Evolutionary conservation across 345 rosid genomes (phyloP).

Genomic region (Populus alba): DNA sequence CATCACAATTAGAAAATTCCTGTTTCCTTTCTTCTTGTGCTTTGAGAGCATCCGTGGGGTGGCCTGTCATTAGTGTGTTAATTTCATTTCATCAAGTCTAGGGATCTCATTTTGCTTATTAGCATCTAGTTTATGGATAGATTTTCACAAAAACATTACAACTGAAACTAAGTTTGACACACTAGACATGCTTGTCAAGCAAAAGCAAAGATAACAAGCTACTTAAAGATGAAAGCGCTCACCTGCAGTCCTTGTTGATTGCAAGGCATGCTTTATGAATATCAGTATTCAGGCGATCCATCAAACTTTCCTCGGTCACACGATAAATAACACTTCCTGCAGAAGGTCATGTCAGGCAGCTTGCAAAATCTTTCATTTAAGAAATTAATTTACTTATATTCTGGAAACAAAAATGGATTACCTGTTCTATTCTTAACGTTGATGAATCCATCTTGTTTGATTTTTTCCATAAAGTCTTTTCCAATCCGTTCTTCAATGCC

Average conservation of each 20-base stretch:
- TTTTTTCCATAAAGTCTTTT: conserved; percentile 21
- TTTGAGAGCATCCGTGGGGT: too few relatives aligned
- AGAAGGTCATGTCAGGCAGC: neutral
- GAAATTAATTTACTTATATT: neutral
- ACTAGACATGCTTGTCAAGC: too few relatives aligned
- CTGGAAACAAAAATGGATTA: neutral
- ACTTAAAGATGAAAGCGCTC: neutral
- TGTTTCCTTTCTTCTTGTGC: too few relatives aligned
- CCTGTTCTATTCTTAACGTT: conserved; percentile 23
- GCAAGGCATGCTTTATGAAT: conserved; percentile 20
- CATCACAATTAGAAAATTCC: too few relatives aligned
- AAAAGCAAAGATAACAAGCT: neutral
- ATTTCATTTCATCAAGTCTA: too few relatives aligned
- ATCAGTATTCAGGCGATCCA: conserved; percentile 31
- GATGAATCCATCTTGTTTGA: conserved; percentile 26
- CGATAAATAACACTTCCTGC: conserved; percentile 19
- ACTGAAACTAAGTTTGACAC: too few relatives aligned
- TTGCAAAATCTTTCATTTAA: neutral
- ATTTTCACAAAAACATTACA: too few relatives aligned
- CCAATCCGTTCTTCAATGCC: conserved; percentile 24
- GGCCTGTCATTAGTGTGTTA: too few relatives aligned
- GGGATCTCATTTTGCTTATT: too few relatives aligned
- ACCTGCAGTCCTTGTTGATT: conserved; percentile 31
- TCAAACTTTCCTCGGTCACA: conserved; percentile 19
- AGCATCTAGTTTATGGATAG: too few relatives aligned